phyloP scores from a whole-genome alignment of 2,329 filamentous ascomycete species.

The Anthostomella pinea region DNA sequence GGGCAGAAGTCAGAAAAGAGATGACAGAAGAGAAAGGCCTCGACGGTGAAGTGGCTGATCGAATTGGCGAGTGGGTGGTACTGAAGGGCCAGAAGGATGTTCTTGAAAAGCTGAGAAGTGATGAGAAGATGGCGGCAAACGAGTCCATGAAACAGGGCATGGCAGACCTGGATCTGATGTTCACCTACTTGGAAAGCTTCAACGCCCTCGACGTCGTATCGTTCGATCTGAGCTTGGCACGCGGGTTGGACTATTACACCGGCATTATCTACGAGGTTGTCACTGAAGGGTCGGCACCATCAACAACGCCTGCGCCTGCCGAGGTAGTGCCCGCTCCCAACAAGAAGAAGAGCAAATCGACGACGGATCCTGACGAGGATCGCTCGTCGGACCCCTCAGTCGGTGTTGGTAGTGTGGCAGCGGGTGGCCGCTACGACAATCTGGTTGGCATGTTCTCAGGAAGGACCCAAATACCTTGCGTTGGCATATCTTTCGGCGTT shows the following conservation, averaged over 20 bases:
- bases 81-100: constrained; percentile 65
- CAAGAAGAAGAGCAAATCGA: constrained; percentile 42
- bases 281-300: constrained; percentile 62
- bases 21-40: constrained; percentile 77
- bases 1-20: constrained; percentile 71
- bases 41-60: constrained; percentile 62
- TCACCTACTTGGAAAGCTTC: constrained; percentile 67
- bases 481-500: constrained; percentile 76
- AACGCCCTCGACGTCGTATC: constrained; percentile 62
- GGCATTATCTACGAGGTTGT: constrained; percentile 72
- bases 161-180: constrained; percentile 66
- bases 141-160: constrained; percentile 64
- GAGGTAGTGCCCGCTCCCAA: constrained; percentile 28
- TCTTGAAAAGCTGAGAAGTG: constrained; percentile 55
- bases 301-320: constrained; percentile 34
- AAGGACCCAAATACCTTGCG: constrained; percentile 69
- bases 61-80: constrained; percentile 70
- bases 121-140: constrained; percentile 61
- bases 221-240: constrained; percentile 71
- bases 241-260: constrained; percentile 75
- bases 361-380: constrained; percentile 50
- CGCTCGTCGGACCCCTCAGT: constrained; percentile 67
- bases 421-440: constrained; percentile 74
- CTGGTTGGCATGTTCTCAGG: constrained; percentile 75
- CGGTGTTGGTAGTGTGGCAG: constrained; percentile 72